Conservation (phyloP, 306 rosid genomes). For the Dalbergia cultrata region DNA sequence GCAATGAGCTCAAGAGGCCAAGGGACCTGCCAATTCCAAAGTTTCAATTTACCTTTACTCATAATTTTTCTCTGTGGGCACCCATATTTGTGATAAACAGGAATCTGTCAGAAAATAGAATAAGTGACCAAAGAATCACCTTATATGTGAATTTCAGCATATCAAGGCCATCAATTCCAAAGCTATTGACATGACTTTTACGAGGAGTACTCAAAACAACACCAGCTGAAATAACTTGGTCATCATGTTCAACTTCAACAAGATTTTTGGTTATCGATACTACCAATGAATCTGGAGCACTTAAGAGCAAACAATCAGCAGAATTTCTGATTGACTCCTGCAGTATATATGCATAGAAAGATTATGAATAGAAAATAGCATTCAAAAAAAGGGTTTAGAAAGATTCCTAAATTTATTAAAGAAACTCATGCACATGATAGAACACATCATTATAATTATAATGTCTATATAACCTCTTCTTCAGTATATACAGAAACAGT, state of each 20-base stretch:
- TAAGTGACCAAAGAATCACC: constrained; percentile 59
- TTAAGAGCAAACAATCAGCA: constrained; percentile 82
- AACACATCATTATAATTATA: not conserved
- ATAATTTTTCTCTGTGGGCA: constrained; percentile 21
- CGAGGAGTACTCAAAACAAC: constrained; percentile 61
- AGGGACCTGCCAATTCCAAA: constrained; percentile 73
- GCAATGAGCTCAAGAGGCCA: constrained; percentile 99
- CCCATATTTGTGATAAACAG: constrained; percentile 12
- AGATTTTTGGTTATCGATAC: constrained; percentile 71
- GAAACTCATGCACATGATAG: constrained; percentile 34
- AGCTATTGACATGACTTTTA: constrained; percentile 61
- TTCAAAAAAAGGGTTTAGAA: constrained; percentile 30
- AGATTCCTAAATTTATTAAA: constrained; percentile 33
- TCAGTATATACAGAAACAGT: constrained; percentile 29
- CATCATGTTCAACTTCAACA: constrained; percentile 64
- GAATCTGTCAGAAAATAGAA: constrained; percentile 19
- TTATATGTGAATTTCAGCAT: constrained; percentile 83
- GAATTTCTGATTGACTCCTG: constrained; percentile 98
- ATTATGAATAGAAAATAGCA: constrained; percentile 31
- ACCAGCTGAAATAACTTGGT: constrained; percentile 59
- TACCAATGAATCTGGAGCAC: constrained; percentile 89
- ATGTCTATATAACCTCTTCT: constrained; percentile 3
- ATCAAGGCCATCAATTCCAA: constrained; percentile 93
- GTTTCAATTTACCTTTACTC: constrained; percentile 31
- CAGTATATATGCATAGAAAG: constrained; percentile 47